A percentile compares a stretch with the other conserved stretches of the same genome.
phyloP scores from a whole-genome alignment of 768 basidiomycete species.

The Amanita fuliginea region DNA sequence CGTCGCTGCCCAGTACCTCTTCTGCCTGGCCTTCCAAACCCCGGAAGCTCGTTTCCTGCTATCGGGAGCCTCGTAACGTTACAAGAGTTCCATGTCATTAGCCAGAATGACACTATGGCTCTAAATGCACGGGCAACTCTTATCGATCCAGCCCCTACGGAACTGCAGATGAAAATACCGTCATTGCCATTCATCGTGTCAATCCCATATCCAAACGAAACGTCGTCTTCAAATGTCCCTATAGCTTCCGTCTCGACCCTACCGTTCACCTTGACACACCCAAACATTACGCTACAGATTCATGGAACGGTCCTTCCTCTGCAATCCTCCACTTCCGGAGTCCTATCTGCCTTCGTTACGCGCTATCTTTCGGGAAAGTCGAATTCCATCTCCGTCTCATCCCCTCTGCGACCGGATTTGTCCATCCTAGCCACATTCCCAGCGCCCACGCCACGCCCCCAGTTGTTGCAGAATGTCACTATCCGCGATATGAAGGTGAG shows the following conservation, averaged over 20 bases:
- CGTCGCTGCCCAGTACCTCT: constrained; percentile 36
- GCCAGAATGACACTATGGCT: constrained; percentile 20
- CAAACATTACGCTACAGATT: constrained; percentile 53
- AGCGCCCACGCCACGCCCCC: constrained; percentile 49
- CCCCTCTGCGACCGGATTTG: constrained; percentile 41
- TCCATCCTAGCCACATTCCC: constrained; percentile 47
- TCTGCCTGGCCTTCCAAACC: constrained; percentile 55
- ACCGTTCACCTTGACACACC: constrained; percentile 52
- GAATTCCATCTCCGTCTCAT: constrained; percentile 48
- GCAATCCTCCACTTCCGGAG: constrained; percentile 20
- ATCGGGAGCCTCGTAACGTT: constrained; percentile 51
- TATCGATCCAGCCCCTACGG: constrained; percentile 43
- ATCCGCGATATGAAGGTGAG: constrained; percentile 68
- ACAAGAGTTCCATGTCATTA: constrained; percentile 37
- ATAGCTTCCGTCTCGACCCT: constrained; percentile 44
- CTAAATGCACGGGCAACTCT: constrained; percentile 45
- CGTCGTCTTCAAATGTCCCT: constrained; percentile 19
- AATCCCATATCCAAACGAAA: constrained; percentile 23
- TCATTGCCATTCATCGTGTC: constrained; percentile 53
- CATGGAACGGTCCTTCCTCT: constrained; percentile 50
- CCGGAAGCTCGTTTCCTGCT: constrained; percentile 42
- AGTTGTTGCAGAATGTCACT: constrained; percentile 59
- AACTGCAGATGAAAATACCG: constrained; percentile 40
- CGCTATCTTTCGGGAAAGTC: constrained; percentile 48
- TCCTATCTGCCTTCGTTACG: constrained; percentile 52